These are phyloP conservation scores for Fistulifera solaris DNA, from an alignment of 108 stramenopile species.

Conservation along the genomic window DNA sequence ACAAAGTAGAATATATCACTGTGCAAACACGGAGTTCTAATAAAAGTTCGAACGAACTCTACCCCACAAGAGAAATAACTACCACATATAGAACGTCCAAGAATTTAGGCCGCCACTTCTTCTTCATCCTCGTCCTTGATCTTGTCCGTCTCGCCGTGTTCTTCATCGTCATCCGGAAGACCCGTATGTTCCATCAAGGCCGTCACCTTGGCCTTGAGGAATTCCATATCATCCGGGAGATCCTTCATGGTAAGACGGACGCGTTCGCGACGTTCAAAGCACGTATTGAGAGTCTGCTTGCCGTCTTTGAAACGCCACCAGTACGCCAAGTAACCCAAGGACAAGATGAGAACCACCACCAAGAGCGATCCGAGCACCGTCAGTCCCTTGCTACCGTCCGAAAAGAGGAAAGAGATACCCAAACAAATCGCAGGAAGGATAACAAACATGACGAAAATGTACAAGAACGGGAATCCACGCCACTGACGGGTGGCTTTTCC, in stretches of 20 bases:
- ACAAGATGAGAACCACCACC: slow-evolving; percentile 24
- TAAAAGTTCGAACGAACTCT: too few relatives aligned
- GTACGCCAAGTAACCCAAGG: slow-evolving; percentile 20
- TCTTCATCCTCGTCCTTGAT: background rate
- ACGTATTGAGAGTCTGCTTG: slow-evolving; percentile 10
- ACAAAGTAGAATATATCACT: too few relatives aligned
- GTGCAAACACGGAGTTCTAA: too few relatives aligned
- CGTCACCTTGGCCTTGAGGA: slow-evolving; percentile 30
- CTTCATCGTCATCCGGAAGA: slow-evolving; percentile 23
- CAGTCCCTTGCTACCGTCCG: slow-evolving; percentile 42
- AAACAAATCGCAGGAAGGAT: slow-evolving; percentile 48
- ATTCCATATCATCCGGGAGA: slow-evolving; percentile 40
- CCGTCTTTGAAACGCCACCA: slow-evolving; percentile 46
- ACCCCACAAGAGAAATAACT: too few relatives aligned
- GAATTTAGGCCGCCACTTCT: background rate
- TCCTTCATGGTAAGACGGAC: slow-evolving; percentile 13
- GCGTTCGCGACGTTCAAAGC: slow-evolving; percentile 28
- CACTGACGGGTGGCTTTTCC: slow-evolving; percentile 51
- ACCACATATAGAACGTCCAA: too few relatives aligned
- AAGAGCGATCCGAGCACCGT: slow-evolving; percentile 57
- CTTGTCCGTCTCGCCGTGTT: slow-evolving; percentile 3
- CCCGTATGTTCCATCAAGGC: slow-evolving; percentile 41
- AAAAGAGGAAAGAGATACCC: slow-evolving; percentile 47
- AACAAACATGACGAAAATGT: slow-evolving; percentile 64
- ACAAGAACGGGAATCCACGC: slow-evolving; percentile 50